Base-by-base conservation (phyloP, 352 stramenopile species). In the Peronospora tabacina region DNA sequence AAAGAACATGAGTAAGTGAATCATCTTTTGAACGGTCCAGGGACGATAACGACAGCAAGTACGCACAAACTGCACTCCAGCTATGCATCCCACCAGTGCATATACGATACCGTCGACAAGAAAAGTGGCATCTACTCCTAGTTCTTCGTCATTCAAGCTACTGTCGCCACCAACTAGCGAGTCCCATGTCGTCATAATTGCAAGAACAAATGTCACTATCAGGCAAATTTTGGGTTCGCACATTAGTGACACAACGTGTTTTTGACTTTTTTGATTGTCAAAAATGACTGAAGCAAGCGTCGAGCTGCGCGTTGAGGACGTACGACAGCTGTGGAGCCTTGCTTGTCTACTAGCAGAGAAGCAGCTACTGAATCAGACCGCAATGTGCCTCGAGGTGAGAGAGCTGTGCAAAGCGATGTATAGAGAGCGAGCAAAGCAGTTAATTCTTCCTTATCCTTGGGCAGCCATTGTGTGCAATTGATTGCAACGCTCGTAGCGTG, bases 1-100 rank as follows among this genome's bases (percentile, higher is more conserved):
- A 44, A 87, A 51, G 39, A 93, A 85, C 63, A 94, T 85, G 43
- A 94, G 68, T 49, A 87, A 13, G 47, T 94, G 83, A 39, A 91
- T 71, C 73, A 90, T 87, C 61, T 94, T 94, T 61, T 94, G 83
- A 53, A 89, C 73, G 5, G 81, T 94, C 81, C 81, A 92, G 2
- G 79, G 75, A 2, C 72, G 73, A 61, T 94, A 92, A 20, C 80
- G 75, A 26, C 69, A 82, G 65, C 81, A 91, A 38, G 91, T 94
- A 37, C 83, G 83, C 34, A 77, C 66, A n/a, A 94, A 55, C 53
- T 94, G 83, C 29, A 83, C 65, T 16, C 75, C 63, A 8, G 76
- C 61, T 2, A 65, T 66, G 12, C 63, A 63, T n/a, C 65, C 76
- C 19, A 91, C 72, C 5, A 88, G 39, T 33, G 75, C 75, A 30